phyloP scores from a whole-genome alignment of 805 yeast genomes.

The Suhomyces pyralidae region DNA sequence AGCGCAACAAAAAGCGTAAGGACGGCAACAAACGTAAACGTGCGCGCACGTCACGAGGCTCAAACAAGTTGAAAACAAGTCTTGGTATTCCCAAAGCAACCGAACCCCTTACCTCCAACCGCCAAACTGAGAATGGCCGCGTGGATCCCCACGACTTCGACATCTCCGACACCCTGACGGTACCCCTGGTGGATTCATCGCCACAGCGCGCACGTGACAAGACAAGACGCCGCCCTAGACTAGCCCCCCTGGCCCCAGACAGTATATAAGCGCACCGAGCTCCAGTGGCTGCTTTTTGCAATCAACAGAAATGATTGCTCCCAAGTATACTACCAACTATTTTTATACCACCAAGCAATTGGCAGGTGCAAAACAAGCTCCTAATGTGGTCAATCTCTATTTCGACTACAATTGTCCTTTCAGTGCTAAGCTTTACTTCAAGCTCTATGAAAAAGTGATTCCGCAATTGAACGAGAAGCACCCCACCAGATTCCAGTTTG shows the following conservation, averaged over 20 bases:
- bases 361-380: slow-evolving; percentile 15
- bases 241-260: not conserved
- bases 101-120: not conserved
- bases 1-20: slow-evolving; percentile 2
- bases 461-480: slow-evolving; percentile 47
- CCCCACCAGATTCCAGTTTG: slow-evolving; percentile 54
- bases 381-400: slow-evolving; percentile 57
- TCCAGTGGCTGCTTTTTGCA: not conserved
- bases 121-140: not conserved
- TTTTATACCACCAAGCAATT: slow-evolving; percentile 21
- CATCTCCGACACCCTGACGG: slow-evolving; percentile 3
- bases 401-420: slow-evolving; percentile 79
- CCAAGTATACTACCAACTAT: slow-evolving; percentile 39
- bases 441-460: slow-evolving; percentile 49
- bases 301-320: slow-evolving; percentile 33
- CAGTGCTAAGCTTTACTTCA: slow-evolving; percentile 60
- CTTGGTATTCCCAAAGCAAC: not conserved
- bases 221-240: not conserved
- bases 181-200: slow-evolving; percentile 1
- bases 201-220: not conserved
- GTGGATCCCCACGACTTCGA: slow-evolving; percentile 2
- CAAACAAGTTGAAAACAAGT: not conserved
- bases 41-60: not conserved
- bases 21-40: not conserved
- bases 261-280: not conserved